Evolutionary conservation across 495 filamentous ascomycete genomes (phyloP).

Genomic region (Lindgomyces ingoldianus): DNA sequence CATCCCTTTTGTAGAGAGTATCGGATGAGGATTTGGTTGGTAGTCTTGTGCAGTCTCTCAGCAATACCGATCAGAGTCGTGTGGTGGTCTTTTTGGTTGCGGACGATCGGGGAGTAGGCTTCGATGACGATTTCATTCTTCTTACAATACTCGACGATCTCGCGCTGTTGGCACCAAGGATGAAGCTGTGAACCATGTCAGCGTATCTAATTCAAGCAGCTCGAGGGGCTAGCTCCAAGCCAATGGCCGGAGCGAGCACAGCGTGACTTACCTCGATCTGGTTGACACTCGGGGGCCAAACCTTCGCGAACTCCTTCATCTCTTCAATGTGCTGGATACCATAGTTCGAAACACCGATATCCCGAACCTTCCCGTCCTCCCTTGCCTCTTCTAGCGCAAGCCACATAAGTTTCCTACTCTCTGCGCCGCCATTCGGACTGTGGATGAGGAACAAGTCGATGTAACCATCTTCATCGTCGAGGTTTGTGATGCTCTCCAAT

Average conservation of each 20-base stretch:
- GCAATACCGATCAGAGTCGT: conserved; percentile 55
- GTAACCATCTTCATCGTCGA: conserved; percentile 62
- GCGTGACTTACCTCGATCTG: conserved; percentile 73
- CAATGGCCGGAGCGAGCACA: not conserved
- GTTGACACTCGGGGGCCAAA: conserved; percentile 68
- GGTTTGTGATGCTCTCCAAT: conserved; percentile 62
- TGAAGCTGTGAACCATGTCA: conserved; percentile 63
- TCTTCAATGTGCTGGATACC: conserved; percentile 63
- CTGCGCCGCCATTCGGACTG: conserved; percentile 55
- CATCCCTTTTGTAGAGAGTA: conserved; percentile 53
- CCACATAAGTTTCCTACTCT: conserved; percentile 63
- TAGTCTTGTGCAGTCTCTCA: conserved; percentile 53
- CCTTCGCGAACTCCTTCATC: conserved; percentile 61
- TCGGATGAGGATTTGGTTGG: conserved; percentile 47
- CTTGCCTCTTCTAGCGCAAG: conserved; percentile 62
- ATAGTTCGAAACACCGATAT: conserved; percentile 73
- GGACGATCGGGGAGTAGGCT: conserved; percentile 67
- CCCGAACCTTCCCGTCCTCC: conserved; percentile 58
- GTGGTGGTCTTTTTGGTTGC: conserved; percentile 62
- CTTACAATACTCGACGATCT: conserved; percentile 62
- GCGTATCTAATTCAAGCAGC: not conserved
- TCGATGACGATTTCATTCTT: conserved; percentile 61
- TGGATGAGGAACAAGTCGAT: conserved; percentile 74
- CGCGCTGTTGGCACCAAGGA: conserved; percentile 66
- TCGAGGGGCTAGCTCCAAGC: not conserved